These are phyloP conservation scores for Amanita polypyramis DNA, from an alignment of 768 basidiomycete genomes.

Conservation along the genomic window DNA sequence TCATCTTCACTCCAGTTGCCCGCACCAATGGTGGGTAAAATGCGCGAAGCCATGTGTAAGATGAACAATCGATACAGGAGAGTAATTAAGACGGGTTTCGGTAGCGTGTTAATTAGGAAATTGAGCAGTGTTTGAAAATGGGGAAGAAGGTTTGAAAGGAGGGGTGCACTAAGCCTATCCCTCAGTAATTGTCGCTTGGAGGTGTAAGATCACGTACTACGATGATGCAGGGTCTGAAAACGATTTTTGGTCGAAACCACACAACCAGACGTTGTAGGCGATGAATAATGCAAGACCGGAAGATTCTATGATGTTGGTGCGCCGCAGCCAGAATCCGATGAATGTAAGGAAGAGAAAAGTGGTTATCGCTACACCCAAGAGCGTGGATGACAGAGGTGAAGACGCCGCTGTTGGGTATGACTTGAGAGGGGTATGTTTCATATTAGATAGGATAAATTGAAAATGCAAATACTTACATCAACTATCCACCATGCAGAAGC, in stretches of 20 bases:
- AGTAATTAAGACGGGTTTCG: slow-evolving; percentile 74
- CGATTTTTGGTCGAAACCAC: slow-evolving; percentile 68
- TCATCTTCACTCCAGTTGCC: slow-evolving; percentile 70
- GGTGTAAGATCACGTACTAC: slow-evolving; percentile 41
- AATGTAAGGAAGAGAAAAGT: slow-evolving; percentile 84
- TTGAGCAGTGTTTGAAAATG: slow-evolving; percentile 72
- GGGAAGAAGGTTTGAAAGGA: slow-evolving; percentile 70
- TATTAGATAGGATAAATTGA: slow-evolving; percentile 6
- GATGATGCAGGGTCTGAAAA: slow-evolving; percentile 66
- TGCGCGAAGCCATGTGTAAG: slow-evolving; percentile 70
- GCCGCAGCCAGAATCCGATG: slow-evolving; percentile 81
- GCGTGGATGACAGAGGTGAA: slow-evolving; percentile 79
- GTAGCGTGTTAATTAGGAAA: slow-evolving; percentile 77
- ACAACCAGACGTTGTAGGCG: slow-evolving; percentile 86
- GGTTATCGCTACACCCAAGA: slow-evolving; percentile 81
- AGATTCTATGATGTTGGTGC: slow-evolving; percentile 91
- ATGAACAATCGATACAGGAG: slow-evolving; percentile 74
- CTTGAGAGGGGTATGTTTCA: slow-evolving; percentile 26
- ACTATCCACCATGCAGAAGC: slow-evolving; percentile 83
- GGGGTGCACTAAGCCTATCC: slow-evolving; percentile 43
- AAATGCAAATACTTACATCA: slow-evolving; percentile 35
- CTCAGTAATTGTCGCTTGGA: not conserved
- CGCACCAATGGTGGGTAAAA: slow-evolving; percentile 76
- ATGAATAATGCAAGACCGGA: slow-evolving; percentile 81
- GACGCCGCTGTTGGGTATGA: slow-evolving; percentile 76